Base-by-base conservation (phyloP, 768 basidiomycete species). In the Nevesoporus exiguus region DNA sequence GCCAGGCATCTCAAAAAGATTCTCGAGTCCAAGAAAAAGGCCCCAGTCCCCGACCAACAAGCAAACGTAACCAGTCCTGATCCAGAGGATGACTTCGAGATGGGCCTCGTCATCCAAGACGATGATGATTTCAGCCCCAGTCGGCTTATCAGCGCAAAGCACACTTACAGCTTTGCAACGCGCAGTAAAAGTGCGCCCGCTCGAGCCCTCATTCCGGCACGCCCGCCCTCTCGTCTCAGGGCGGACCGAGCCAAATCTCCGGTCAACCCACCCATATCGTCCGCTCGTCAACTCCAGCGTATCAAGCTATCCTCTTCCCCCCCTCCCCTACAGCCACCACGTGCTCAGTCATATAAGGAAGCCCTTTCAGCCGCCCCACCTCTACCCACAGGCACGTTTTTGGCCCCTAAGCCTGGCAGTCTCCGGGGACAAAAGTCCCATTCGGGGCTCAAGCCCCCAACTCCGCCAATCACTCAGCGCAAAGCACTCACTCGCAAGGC, bases 401-500 rank as follows among this genome's bases (percentile, higher is more conserved):
- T 87, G 56, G 72, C 83, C 17, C 75, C 81, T 39, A 91, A 89
- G 71, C 82, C 86, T 54, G 83, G 81, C 49, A 86, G 85, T 67
- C 80, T 92, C 56, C 85, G 90, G 22, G 85, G 84, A 19, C 90
- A 92, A 74, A 92, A 92, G 65, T 91, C 90, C 3, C 88, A 90
- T 65, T 83, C 87, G 7, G 88, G 85, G 34, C 79, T 92, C 50
- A 91, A 92, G 65, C 83, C 85, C 2, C 83, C 85, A 25, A 83
- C 82, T 6, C 86, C 88, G 29, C 82, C 88, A n/a, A 67, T 80
- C 22, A 78, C 79, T 25, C 74, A 80, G 46, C 81, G 85, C 30
- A 81, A 78, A 60, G 63, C 52, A 36, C 77, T 90, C 51, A 74
- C 81, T 21, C 82, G 90, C 61, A 90, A 92, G 70, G 88, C 88